Base-by-base conservation (phyloP, 2,329 filamentous ascomycete genomes). In the Hymenoscyphus albidus region DNA sequence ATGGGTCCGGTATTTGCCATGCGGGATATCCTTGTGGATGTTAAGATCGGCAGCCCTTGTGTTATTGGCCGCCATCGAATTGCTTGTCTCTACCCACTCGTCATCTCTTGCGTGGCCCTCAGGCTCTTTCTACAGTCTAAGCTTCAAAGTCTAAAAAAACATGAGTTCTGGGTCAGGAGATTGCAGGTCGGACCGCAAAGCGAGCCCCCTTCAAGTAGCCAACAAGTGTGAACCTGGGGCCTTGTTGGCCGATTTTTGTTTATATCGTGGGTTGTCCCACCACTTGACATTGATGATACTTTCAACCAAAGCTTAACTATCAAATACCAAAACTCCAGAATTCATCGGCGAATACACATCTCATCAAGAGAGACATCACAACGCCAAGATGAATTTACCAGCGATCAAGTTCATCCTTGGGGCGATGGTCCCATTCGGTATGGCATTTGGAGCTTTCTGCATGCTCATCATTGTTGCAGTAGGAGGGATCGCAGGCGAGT, bases 401-500 rank as follows among this genome's bases (percentile, higher is more conserved):
- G 22, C 44, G 22, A 14, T 59, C 7, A 59, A 59, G 12, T 40
- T 40, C 5, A 35, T 59, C 10, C 7, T 48, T 38, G 12, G 10
- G 3, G 39, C 22, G 2, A 14, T 12, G 6, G 31, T 58, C n/a
- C 61, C 61, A 31, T 62, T 62, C 27, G 51, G 27, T 13, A n/a
- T 62, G 31, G 54, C 27, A 1, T 62, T 62, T 57, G 54, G 51
- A 7, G 6, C 54, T 12, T 62, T 62, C n/a, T 55, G n/a, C 18
- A 62, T 62, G 61, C 38, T 62, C 7, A 12, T 62, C 1, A 62
- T 62, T 12, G 32, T 58, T 44, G 61, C 32, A 14, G 27, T 62
- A 3, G 51, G 38, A 32, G 61, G 61, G 12, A 31, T 62, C 12
- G 48, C 14, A 5, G 22, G 22, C 27, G 51, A 62, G 4, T 31